A percentile compares a stretch with the other conserved stretches of the same genome.
Evolutionary conservation across 2,329 filamentous ascomycete genomes (phyloP).

Genomic region (Neopestalotiopsis rosae): DNA sequence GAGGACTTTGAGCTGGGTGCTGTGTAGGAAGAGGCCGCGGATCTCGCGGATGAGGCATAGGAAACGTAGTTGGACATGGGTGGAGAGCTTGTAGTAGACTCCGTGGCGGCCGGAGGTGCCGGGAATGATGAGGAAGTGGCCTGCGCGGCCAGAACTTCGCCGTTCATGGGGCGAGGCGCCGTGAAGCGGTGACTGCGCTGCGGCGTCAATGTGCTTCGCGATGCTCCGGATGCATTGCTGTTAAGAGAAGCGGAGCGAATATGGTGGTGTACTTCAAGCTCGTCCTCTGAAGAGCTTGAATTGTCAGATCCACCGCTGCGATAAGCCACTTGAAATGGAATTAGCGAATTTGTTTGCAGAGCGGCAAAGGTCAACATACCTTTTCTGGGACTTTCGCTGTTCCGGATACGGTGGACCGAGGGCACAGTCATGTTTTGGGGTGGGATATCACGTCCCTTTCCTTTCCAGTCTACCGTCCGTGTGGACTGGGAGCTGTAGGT

Average conservation of each 20-base stretch:
- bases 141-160: slow-evolving; percentile 23
- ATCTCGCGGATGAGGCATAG: slow-evolving; percentile 30
- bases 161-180: slow-evolving; percentile 29
- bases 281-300: slow-evolving; percentile 29
- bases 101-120: slow-evolving; percentile 10
- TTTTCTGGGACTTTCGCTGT: slow-evolving; percentile 24
- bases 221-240: slow-evolving; percentile 16
- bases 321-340: slow-evolving; percentile 18
- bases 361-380: slow-evolving; percentile 19
- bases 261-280: slow-evolving; percentile 22
- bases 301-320: slow-evolving; percentile 23
- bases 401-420: slow-evolving; percentile 21
- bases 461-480: slow-evolving; percentile 27
- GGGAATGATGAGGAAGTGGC: slow-evolving; percentile 21
- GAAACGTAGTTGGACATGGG: slow-evolving; percentile 22
- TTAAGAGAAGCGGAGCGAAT: slow-evolving; percentile 21
- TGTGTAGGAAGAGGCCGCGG: slow-evolving; percentile 28
- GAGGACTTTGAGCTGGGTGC: slow-evolving; percentile 26
- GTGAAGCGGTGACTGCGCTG: slow-evolving; percentile 33
- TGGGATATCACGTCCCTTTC: slow-evolving; percentile 30
- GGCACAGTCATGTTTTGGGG: background rate
- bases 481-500: slow-evolving; percentile 50
- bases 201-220: slow-evolving; percentile 23
- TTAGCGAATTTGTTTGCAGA: background rate
- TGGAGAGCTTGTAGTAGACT: slow-evolving; percentile 17